Conservation (phyloP, 2,329 filamentous ascomycete species). For the Clarireedia hainanense region DNA sequence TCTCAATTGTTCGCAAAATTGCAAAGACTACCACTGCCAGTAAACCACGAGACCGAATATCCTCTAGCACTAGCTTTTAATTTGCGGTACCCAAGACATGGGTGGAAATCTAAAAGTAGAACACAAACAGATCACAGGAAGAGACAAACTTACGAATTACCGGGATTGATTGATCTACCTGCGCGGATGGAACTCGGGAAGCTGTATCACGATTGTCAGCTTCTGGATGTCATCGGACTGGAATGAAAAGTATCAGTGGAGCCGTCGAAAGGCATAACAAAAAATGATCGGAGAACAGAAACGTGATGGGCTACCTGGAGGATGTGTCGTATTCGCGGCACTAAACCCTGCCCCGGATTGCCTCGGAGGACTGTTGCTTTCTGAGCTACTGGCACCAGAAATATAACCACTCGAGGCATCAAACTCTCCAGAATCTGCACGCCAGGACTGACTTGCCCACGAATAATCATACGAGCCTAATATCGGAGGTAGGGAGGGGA, state of each 20-base stretch:
- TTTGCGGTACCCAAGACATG: neutral
- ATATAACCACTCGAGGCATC: neutral
- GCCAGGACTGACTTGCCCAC: neutral
- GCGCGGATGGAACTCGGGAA: neutral
- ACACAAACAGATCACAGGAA: neutral
- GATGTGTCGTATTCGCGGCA: neutral
- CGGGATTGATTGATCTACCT: neutral
- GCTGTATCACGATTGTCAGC: conserved; percentile 1
- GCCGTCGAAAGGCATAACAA: neutral
- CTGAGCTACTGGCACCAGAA: neutral
- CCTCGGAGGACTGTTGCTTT: neutral
- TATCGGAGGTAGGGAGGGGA: neutral
- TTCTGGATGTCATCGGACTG: neutral
- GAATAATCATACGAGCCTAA: neutral
- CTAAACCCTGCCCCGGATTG: neutral
- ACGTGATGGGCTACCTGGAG: neutral
- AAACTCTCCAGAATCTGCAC: neutral
- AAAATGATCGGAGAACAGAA: neutral
- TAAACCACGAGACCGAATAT: neutral
- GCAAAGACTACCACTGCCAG: neutral
- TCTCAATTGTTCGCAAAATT: neutral
- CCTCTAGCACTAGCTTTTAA: neutral
- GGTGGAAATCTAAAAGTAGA: neutral
- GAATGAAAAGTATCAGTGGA: neutral
- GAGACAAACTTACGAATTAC: neutral